Percentiles rank a stretch among this genome's conserved stretches.
Conservation (phyloP, 345 rosid species). For the Carallia pectinifolia region DNA sequence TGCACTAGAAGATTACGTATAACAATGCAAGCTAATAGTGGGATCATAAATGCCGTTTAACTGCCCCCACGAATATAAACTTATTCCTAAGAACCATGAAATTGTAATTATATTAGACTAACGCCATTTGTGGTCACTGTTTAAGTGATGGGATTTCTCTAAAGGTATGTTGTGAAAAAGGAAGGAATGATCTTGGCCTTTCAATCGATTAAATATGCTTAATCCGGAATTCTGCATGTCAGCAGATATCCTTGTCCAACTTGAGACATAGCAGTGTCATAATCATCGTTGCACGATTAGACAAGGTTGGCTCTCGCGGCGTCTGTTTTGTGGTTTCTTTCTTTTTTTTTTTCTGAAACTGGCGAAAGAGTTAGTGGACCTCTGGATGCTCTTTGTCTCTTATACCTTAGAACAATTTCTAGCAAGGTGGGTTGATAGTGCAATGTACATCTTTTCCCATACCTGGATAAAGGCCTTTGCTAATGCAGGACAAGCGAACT, state of each 20-base stretch:
- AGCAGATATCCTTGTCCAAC: constrained; percentile 28
- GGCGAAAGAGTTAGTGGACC: constrained; percentile 16
- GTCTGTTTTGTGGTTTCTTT: constrained; percentile 11
- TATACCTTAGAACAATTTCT: constrained; percentile 13
- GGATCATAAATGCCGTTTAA: constrained; percentile 26
- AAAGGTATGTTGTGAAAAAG: constrained; percentile 5
- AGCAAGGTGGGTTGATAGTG: constrained; percentile 22
- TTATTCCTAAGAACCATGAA: constrained; percentile 24
- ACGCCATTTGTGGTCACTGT: constrained; percentile 11
- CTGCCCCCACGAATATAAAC: constrained; percentile 20
- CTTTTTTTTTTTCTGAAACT: neutral
- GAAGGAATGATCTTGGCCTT: constrained; percentile 20
- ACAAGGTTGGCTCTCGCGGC: constrained; percentile 27
- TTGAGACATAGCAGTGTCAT: constrained; percentile 12
- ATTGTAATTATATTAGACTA: constrained; percentile 15
- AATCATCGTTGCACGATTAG: constrained; percentile 12
- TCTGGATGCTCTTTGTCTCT: constrained; percentile 6
- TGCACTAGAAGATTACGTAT: neutral
- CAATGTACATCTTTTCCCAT: constrained; percentile 16
- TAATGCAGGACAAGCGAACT: constrained; percentile 29
- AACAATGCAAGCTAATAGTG: constrained; percentile 13
- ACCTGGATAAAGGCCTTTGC: constrained; percentile 19
- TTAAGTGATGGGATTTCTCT: constrained; percentile 1
- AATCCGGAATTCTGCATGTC: constrained; percentile 4
- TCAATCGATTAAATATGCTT: constrained; percentile 21